Evolutionary conservation across 495 filamentous ascomycete species (phyloP), one percentile per base, ranked within the genome.

Genomic region (Cudoniella acicularis): DNA sequence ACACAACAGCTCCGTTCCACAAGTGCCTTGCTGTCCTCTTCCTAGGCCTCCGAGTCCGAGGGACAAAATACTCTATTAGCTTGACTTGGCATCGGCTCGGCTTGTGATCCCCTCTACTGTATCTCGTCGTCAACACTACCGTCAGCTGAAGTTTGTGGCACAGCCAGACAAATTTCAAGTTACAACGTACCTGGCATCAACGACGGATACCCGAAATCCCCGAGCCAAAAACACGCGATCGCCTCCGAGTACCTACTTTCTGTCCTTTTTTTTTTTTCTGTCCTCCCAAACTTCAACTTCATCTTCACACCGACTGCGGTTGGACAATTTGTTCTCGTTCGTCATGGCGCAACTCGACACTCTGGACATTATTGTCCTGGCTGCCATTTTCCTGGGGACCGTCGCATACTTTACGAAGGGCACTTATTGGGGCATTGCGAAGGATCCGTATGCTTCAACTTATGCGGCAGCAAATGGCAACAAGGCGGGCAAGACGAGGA

Each of bases 371-470:
- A 72, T 95, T 64, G 94, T 98, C 79, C 88, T 98, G 62, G 83
- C 80, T 59, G 84, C 79, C 59, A 85, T 98, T 60, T 79, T 98
- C 25, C 72, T 95, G 52, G 94, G 91, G 58, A 96, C 90, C 55
- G 72, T 91, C 50, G 94, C 92, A 69, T 98, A 97, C 76, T 93
- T 98, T 77, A 97, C 95, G 59, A 98, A 98, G 71, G 94, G 94
- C 60, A 90, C 85, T 57, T 85, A 90, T 70, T 98, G 94, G 94
- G 92, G 82, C 10, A 75, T 89, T 26, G 78, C 84, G 45, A 95
- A 95, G 70, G 91, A 96, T 70, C 89, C 94, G 41, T 95, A 95
- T 72, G 88, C 91, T 24, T 78, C 79, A 60, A 81, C 88, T 21
- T 83, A 88, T 61, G 76, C 85, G 13, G 74, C 73, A 53, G 75